Percentiles rank a stretch among this genome's conserved stretches.
Evolutionary conservation across 176 grass and related monocot species (phyloP).

Genomic region (Oryza officinalis): DNA sequence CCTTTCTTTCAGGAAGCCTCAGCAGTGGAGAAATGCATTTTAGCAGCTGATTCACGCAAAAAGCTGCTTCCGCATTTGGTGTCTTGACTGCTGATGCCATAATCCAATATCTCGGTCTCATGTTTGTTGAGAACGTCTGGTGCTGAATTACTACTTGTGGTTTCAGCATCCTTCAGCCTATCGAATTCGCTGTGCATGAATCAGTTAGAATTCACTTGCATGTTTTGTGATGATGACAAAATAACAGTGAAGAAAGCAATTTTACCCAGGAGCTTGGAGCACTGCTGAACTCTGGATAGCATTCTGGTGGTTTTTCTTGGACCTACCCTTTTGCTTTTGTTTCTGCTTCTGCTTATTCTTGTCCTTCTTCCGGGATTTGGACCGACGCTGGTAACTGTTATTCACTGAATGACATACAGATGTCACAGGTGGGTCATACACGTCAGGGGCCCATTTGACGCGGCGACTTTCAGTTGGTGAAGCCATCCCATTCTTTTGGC

Average conservation of each 20-base stretch:
- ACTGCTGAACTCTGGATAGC: conserved; percentile 17
- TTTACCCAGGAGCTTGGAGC: conserved; percentile 44
- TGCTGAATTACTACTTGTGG: neutral
- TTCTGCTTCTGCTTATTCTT: conserved; percentile 67
- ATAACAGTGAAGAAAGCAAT: neutral
- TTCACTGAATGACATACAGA: conserved; percentile 61
- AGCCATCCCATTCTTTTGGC: conserved; percentile 45
- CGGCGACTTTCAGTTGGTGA: conserved; percentile 26
- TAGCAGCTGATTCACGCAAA: conserved; percentile 45
- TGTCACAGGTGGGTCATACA: conserved; percentile 68
- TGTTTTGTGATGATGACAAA: neutral
- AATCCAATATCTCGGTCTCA: conserved; percentile 38
- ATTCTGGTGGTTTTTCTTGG: conserved; percentile 44
- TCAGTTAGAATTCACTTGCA: neutral
- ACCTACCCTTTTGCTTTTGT: conserved; percentile 52
- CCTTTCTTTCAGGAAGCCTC: conserved; percentile 57
- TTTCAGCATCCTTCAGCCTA: conserved; percentile 34
- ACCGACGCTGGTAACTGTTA: conserved; percentile 42
- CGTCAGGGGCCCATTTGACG: conserved; percentile 69
- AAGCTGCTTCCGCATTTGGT: conserved; percentile 69
- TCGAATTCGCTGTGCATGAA: neutral
- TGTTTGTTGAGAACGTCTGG: neutral
- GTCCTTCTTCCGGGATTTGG: conserved; percentile 53
- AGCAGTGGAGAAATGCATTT: conserved; percentile 58
- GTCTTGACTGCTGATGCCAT: conserved; percentile 54